Evolutionary conservation across 148 eudicot genomes (phyloP).

Genomic region (Rhododendron ovatum): DNA sequence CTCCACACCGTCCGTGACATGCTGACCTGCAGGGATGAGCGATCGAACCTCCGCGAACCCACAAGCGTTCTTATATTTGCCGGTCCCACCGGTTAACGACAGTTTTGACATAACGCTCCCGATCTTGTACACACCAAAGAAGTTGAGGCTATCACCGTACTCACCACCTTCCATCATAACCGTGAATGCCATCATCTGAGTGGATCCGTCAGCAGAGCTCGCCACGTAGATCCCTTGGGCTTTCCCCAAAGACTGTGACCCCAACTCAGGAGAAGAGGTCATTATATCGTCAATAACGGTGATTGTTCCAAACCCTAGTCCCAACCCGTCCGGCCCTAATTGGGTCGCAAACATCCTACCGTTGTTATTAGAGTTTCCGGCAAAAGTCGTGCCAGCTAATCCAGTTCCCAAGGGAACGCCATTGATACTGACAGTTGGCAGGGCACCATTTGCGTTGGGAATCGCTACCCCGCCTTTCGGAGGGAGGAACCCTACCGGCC

Average conservation of each 20-base stretch:
- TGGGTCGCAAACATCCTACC: constrained; percentile 32
- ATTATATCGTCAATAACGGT: constrained; percentile 89
- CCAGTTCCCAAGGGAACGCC: constrained; percentile 95
- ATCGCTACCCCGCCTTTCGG: constrained; percentile 75
- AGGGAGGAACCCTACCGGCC: constrained; percentile 72
- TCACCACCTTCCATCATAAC: constrained; percentile 97
- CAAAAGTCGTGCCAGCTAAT: constrained; percentile 72
- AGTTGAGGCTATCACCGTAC: constrained; percentile 90
- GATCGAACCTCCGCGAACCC: constrained; percentile 91
- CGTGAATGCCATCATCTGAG: constrained; percentile 94
- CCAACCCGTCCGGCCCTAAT: constrained; percentile 81
- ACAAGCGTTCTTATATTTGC: constrained; percentile 79
- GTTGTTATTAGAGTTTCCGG: constrained; percentile 46
- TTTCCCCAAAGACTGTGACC: constrained; percentile 65
- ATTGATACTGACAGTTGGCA: constrained; percentile 60
- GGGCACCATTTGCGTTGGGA: constrained; percentile 82
- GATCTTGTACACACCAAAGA: constrained; percentile 83
- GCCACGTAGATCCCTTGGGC: constrained; percentile 93
- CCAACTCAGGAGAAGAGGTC: constrained; percentile 71
- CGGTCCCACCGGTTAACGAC: constrained; percentile 91
- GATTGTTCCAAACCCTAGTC: constrained; percentile 90
- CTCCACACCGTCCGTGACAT: constrained; percentile 65
- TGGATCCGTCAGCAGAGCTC: constrained; percentile 74
- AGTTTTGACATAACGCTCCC: constrained; percentile 65
- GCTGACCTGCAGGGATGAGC: constrained; percentile 77